Evolutionary conservation across 495 filamentous ascomycete genomes (phyloP), one percentile per base, ranked within the genome.

Genomic region (Aspergillus sparsus): DNA sequence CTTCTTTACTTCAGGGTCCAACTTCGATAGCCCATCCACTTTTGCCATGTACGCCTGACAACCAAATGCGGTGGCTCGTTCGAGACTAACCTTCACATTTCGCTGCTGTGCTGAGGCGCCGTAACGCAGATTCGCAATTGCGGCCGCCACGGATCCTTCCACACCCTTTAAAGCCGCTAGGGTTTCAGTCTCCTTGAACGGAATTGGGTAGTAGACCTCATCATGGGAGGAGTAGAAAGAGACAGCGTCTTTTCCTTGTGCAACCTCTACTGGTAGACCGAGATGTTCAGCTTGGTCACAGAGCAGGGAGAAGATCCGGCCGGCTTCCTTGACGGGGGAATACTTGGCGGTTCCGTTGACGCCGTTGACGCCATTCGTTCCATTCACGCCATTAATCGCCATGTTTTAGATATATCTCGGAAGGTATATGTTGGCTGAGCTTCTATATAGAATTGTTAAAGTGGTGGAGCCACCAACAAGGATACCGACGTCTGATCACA

Each of bases 1-100:
- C 11, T 77, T 74, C 67, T 85, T 87, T 15, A 87, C 83, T 27
- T 76, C 73, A 3, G 82, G 80, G 66, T 89, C 77, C 55, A 77
- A 64, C 66, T 90, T 91, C 32, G 82, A 83, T 67, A 88, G 69
- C n/a, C 87, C 87, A 62, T 84, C 86, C 36, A 91, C 77, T 58
- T 84, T 88, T 16, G 87, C 83, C 66, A 92, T 75, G 64, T 91
- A 91, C 4, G 87, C 84, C 61, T 87, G 85, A 71, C 89, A 88
- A 31, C 88, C 75, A 64, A 91, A 90, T 18, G 82, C 82, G 8
- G 85, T 82, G 5, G 87, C 81, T 62, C 79, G 79, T 64, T 90
- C 88, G 46, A 89, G 69, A 57, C 83, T 84, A 27, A 91, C 79
- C 34, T 72, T 77, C 34, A 90, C 83, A 54, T 71, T 69, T 8